Percentiles rank a stretch among this genome's conserved stretches.
phyloP scores from a whole-genome alignment of 148 eudicot genomes.

The Vaccinium darrowii region DNA sequence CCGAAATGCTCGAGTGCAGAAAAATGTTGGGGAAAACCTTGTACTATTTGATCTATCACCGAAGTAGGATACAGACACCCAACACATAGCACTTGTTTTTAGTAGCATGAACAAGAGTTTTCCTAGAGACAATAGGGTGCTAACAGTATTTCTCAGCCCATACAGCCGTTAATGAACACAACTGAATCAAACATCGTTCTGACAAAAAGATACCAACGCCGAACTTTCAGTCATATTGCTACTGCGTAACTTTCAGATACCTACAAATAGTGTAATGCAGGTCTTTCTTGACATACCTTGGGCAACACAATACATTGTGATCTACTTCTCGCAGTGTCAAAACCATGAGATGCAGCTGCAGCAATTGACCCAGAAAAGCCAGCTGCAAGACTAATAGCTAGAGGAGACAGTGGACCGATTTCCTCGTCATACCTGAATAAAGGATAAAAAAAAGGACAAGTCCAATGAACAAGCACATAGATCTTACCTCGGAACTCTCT shows the following conservation, averaged over 20 bases:
- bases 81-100: background rate
- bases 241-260: background rate
- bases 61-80: background rate
- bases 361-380: conserved; percentile 87
- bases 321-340: conserved; percentile 80
- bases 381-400: conserved; percentile 73
- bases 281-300: conserved; percentile 32
- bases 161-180: background rate
- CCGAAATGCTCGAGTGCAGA: background rate
- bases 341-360: conserved; percentile 89
- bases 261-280: background rate
- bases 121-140: background rate
- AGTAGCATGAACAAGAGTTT: background rate
- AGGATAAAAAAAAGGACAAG: background rate
- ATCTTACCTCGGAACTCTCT: background rate
- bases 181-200: background rate
- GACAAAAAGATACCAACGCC: background rate
- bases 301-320: conserved; percentile 83
- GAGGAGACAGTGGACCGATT: conserved; percentile 75
- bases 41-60: background rate
- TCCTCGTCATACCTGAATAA: conserved; percentile 54
- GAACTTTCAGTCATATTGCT: background rate
- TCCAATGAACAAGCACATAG: background rate
- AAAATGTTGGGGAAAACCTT: background rate
- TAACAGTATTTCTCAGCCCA: background rate